A percentile compares a stretch with the other conserved stretches of the same genome.
These are phyloP conservation scores for Eucalyptus polyanthemos DNA, from an alignment of 345 rosid genomes.

Conservation along the genomic window DNA sequence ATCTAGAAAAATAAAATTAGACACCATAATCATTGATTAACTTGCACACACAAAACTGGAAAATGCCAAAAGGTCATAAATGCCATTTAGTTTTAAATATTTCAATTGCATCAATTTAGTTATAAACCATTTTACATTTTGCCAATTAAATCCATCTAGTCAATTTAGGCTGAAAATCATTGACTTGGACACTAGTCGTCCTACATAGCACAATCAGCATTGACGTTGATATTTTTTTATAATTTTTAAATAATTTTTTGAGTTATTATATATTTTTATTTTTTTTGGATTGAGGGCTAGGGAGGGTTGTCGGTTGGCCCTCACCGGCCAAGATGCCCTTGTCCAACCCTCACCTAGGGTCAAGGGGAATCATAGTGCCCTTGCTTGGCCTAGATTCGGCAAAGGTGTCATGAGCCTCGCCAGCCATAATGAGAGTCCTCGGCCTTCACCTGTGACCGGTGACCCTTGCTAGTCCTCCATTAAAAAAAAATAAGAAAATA, in stretches of 20 bases:
- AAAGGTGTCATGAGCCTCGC: background rate
- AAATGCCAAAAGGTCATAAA: too few relatives aligned
- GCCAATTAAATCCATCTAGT: too few relatives aligned
- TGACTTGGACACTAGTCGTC: accelerated
- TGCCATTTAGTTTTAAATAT: background rate
- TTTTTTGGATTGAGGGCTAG: background rate
- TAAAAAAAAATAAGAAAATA: accelerated
- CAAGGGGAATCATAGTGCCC: accelerated
- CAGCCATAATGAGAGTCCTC: background rate
- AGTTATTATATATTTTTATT: too few relatives aligned
- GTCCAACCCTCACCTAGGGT: background rate
- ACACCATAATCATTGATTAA: background rate
- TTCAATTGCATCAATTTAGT: too few relatives aligned
- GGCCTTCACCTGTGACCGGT: accelerated
- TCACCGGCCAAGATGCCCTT: background rate
- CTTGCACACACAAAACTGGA: background rate
- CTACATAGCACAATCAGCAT: accelerated
- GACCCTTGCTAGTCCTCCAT: accelerated
- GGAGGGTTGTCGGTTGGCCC: accelerated
- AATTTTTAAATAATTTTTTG: too few relatives aligned
- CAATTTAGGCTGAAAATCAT: background rate
- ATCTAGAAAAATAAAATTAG: background rate
- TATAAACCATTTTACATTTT: too few relatives aligned
- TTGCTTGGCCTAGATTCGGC: background rate
- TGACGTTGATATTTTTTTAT: too few relatives aligned